Percentiles rank a stretch among this genome's conserved stretches.
These are phyloP conservation scores for Acidomyces sp. DNA, from an alignment of 495 filamentous ascomycete species.

Conservation along the genomic window DNA sequence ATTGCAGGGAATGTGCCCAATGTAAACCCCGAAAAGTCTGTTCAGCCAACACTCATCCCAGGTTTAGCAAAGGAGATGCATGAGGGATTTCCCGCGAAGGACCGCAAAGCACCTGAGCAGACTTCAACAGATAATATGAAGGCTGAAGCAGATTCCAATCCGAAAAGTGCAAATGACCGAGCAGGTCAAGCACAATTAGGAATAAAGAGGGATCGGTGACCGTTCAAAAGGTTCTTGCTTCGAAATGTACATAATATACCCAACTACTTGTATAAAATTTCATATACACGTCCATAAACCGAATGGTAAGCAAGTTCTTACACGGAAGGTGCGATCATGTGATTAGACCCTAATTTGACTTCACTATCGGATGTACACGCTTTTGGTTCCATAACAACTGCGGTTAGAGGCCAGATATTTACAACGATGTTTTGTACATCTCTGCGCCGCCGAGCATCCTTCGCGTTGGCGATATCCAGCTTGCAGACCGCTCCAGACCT, in stretches of 20 bases:
- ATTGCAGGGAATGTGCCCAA: constrained; percentile 16
- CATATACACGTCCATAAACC: constrained; percentile 1
- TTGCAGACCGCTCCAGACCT: constrained; percentile 29
- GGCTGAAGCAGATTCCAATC: too few species aligned
- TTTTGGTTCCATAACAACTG: too few species aligned
- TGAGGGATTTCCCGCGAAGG: too few species aligned
- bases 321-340: constrained; percentile 6
- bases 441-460: constrained; percentile 40
- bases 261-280: constrained; percentile 8
- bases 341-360: too few species aligned
- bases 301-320: too few species aligned
- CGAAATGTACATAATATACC: constrained; percentile 14
- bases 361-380: too few species aligned
- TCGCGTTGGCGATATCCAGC: constrained; percentile 34
- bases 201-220: constrained; percentile 8
- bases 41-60: constrained; percentile 1
- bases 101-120: too few species aligned
- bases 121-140: too few species aligned
- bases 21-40: constrained; percentile 4
- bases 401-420: too few species aligned
- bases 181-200: too few species aligned
- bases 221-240: background rate
- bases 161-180: too few species aligned
- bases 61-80: background rate
- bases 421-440: constrained; percentile 23